A percentile compares a stretch with the other conserved stretches of the same genome.
These are phyloP conservation scores for Marasmius tenuissimus DNA, from an alignment of 1,284 basidiomycete genomes.

Conservation along the genomic window DNA sequence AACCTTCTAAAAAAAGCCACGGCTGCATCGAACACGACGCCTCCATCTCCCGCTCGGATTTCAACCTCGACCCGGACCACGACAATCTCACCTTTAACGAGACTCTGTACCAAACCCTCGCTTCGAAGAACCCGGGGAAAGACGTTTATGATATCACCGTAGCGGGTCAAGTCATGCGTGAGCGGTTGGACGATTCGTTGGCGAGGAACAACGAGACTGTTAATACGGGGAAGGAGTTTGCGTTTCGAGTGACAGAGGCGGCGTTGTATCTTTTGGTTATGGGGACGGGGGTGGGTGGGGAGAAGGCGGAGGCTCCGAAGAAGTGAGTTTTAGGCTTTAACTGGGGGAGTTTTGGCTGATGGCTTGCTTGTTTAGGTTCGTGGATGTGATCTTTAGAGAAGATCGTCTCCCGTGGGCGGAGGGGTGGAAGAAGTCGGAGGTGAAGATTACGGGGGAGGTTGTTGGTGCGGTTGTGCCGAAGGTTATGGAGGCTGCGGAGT, in stretches of 20 bases:
- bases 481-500: neutral
- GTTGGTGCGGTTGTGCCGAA: neutral
- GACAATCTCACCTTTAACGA: neutral
- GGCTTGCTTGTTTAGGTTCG: too few relatives aligned
- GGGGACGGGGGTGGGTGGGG: neutral
- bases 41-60: neutral
- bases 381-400: neutral
- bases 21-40: conserved; percentile 1
- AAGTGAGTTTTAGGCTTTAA: neutral
- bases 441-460: neutral
- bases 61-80: neutral
- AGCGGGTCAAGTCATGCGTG: neutral
- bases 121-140: neutral
- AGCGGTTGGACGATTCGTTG: neutral
- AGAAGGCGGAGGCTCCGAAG: neutral
- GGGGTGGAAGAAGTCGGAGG: neutral
- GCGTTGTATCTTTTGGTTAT: neutral
- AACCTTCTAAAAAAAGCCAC: too few relatives aligned
- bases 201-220: neutral
- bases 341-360: too few relatives aligned
- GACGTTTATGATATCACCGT: neutral
- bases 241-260: neutral
- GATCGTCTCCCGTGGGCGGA: neutral
- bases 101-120: neutral
- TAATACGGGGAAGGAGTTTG: neutral